Base-by-base conservation (phyloP, 2,329 filamentous ascomycete species). In the Talaromyces funiculosus region DNA sequence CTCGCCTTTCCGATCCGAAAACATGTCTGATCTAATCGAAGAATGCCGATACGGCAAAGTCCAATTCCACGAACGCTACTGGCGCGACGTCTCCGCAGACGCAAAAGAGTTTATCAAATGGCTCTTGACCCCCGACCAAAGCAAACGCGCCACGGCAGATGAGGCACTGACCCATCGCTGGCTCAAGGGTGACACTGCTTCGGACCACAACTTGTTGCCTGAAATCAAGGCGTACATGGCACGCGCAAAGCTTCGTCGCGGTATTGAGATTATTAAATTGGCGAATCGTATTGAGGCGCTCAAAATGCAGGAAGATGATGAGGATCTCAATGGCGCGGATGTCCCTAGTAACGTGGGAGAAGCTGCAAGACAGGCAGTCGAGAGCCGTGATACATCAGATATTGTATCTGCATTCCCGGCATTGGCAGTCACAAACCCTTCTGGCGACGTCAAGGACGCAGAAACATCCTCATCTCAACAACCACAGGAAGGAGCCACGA, bases 1-100 rank as follows among this genome's bases (percentile, higher is more conserved):
- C 80, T 97, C 93, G 47, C 94, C 94, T 20, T 99, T 99, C 84
- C 88, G 94, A 67, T 94, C 92, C 64, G 94, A 99, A 80, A 96
- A 90, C 70, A 82, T 99, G 53, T 84, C 89, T 66, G 94, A 97
- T 69, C 82, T 99, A 66, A 95, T 99, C 66, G 90, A 97, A 64
- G 94, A 99, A 78, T 97, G 92, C 78, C 91, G 86, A 69, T 86
- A 84, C 63, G 89, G 86, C 42, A 84, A 87, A 55, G 90, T 99
- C 62, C 84, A 96, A 58, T 99, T 97, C 84, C 94, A 99, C 75
- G 92, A 97, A 73, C 86, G 93, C 61, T 99, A 97, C 79, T 99
- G 94, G 94, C 94, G 92, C 74, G 94, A 97, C 68, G 94, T 99
- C 69, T 97, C 92, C 73, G 82, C 89, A 54, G 92, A 97, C 67